Evolutionary conservation across 1,139 yeast species (phyloP).

Genomic region (Insectozyma bohioensis): DNA sequence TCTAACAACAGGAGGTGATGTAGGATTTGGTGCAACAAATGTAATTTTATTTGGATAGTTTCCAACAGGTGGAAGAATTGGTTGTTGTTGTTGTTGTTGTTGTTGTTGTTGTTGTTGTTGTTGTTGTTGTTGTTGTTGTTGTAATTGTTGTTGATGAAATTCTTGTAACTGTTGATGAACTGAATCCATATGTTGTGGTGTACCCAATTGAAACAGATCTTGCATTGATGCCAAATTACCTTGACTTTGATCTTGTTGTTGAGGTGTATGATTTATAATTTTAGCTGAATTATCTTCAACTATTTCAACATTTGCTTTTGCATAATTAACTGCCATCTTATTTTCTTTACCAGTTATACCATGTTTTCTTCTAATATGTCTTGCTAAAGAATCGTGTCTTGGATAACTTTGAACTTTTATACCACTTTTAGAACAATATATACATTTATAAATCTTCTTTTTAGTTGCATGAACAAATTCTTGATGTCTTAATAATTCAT

Average conservation of each 20-base stretch:
- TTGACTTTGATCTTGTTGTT: slow-evolving; percentile 11
- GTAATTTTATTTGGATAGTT: too few species aligned
- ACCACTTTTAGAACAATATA: slow-evolving; percentile 39
- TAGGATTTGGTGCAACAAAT: too few species aligned
- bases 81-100: slow-evolving; percentile 1
- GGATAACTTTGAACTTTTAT: slow-evolving; percentile 46
- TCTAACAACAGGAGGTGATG: too few species aligned
- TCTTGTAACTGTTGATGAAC: background rate
- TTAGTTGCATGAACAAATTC: slow-evolving; percentile 51
- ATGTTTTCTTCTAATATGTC: slow-evolving; percentile 48
- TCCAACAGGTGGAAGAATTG: background rate
- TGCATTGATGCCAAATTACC: slow-evolving; percentile 3
- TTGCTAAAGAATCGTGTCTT: slow-evolving; percentile 46
- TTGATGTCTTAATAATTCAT: slow-evolving; percentile 46
- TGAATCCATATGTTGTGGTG: slow-evolving; percentile 4
- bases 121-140: slow-evolving; percentile 5
- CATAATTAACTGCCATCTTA: slow-evolving; percentile 47
- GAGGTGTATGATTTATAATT: too few species aligned
- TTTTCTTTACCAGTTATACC: slow-evolving; percentile 49
- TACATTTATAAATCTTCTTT: slow-evolving; percentile 44
- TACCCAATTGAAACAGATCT: slow-evolving; percentile 1
- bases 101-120: slow-evolving; percentile 4
- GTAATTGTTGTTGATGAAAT: background rate
- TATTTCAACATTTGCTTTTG: slow-evolving; percentile 44
- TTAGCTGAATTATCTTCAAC: slow-evolving; percentile 28